Base-by-base conservation (phyloP, 2,329 filamentous ascomycete species). In the Aspergillus eucalypticola region DNA sequence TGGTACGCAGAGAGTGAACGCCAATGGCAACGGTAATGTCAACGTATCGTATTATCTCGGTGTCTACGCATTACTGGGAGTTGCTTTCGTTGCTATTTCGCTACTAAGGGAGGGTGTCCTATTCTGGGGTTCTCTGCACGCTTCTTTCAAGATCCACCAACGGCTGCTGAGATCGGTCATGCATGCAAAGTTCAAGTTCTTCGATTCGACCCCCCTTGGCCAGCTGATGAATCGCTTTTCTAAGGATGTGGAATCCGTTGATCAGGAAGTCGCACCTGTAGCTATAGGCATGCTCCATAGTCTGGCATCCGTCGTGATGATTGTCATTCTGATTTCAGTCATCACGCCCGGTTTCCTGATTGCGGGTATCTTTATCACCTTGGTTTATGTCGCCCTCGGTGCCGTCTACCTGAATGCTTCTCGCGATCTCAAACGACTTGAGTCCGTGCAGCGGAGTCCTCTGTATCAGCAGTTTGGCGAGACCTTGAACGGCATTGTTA, bases 201-300 rank as follows among this genome's bases (percentile, higher is more conserved):
- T 99, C 71, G 95, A 99, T 71, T 90, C 94, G 1, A 99, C 95
- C 0, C 95, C 95, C 2, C 85, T 98, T 0, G 95, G 95, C 11
- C 94, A 97, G 76, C 84, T 99, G 70, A 98, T 98, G 89, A 99
- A 99, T 77, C 88, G 95, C 19, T 99, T 99, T 79, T 98, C 94
- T 74, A 98, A 98, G 77, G 95, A 99, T 74, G 86, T 99, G 13
- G 93, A 99, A 75, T 88, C 92, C 10, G 84, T 99, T 19, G 95
- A 99, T 67, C 95, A 99, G 74, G 95, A 99, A 75, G 91, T 99
- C 60, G 93, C 95, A 0, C 92, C 93, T 2, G 88, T 96, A 42
- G 94, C 95, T 21, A 93, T 98, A 67, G 87, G 87, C 53, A 85
- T 88, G 65, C 79, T 89, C 17, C 86, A 89, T 71, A 88, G 86